Evolutionary conservation across 2,329 filamentous ascomycete genomes (phyloP).

Genomic region (Claviceps capensis): DNA sequence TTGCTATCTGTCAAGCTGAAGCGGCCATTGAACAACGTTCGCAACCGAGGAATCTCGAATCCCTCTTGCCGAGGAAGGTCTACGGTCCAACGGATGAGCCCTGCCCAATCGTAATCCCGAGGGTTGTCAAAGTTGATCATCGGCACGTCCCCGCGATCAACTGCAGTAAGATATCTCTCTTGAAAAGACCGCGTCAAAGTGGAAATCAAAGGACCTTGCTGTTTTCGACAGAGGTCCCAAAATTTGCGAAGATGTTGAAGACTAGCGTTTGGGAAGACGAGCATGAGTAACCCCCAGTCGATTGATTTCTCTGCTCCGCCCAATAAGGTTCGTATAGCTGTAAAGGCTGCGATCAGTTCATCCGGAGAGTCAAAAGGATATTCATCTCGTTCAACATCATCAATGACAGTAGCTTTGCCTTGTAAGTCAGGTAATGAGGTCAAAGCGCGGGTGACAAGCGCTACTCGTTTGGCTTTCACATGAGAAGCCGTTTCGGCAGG

Average conservation of each 20-base stretch:
- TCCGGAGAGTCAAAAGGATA: constrained; percentile 10
- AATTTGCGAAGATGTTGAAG: constrained; percentile 38
- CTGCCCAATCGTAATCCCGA: constrained; percentile 53
- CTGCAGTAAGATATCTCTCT: constrained; percentile 49
- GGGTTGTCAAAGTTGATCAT: constrained; percentile 50
- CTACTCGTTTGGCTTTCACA: constrained; percentile 15
- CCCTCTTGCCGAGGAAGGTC: constrained; percentile 33
- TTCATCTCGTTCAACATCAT: neutral
- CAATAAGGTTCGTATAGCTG: constrained; percentile 42
- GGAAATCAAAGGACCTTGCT: constrained; percentile 38
- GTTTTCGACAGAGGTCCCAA: constrained; percentile 39
- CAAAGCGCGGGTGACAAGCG: constrained; percentile 15
- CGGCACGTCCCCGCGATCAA: constrained; percentile 46
- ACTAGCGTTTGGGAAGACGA: constrained; percentile 39
- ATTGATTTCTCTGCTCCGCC: constrained; percentile 46
- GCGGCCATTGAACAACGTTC: constrained; percentile 27
- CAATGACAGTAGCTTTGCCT: neutral
- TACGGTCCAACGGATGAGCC: constrained; percentile 53
- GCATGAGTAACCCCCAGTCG: constrained; percentile 46
- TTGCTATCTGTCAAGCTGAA: constrained; percentile 27
- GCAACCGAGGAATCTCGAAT: constrained; percentile 33
- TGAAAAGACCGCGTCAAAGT: constrained; percentile 48
- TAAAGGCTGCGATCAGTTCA: constrained; percentile 39
- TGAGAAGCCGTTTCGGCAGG: neutral
- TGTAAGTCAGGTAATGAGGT: constrained; percentile 12